Conservation (phyloP, 2,329 filamentous ascomycete species). For the Rhynchosporium graminicola region DNA sequence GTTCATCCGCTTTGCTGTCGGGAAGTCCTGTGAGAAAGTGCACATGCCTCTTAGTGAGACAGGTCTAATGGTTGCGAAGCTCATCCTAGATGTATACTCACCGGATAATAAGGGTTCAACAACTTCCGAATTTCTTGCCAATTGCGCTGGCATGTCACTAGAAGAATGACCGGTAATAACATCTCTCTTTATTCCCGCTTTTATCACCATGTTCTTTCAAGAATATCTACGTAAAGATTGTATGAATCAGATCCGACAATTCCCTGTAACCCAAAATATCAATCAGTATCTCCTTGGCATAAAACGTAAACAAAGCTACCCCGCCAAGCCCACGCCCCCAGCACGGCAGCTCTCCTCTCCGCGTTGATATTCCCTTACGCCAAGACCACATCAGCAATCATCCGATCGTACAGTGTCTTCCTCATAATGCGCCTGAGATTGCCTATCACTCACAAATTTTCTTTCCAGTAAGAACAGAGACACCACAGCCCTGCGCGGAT, state of each 20-base stretch:
- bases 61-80: background rate
- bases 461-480: constrained; percentile 2
- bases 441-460: background rate
- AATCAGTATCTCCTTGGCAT: too few relatives aligned
- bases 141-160: too few relatives aligned
- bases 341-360: constrained; percentile 16
- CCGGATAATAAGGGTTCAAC: too few relatives aligned
- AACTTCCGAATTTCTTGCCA: too few relatives aligned
- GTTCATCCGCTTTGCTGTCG: background rate
- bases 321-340: constrained; percentile 9
- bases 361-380: constrained; percentile 7
- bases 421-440: constrained; percentile 4
- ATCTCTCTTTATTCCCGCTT: background rate
- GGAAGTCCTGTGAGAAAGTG: background rate
- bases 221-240: too few relatives aligned
- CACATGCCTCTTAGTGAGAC: constrained; percentile 11
- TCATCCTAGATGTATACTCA: background rate
- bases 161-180: background rate
- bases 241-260: too few relatives aligned
- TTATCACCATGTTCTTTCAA: too few relatives aligned
- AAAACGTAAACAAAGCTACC: background rate
- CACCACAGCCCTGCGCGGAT: constrained; percentile 14
- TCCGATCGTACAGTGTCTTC: background rate
- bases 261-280: constrained; percentile 3
- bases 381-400: background rate